Base-by-base conservation (phyloP, 257 asterid genomes). In the Gentiana straminea region DNA sequence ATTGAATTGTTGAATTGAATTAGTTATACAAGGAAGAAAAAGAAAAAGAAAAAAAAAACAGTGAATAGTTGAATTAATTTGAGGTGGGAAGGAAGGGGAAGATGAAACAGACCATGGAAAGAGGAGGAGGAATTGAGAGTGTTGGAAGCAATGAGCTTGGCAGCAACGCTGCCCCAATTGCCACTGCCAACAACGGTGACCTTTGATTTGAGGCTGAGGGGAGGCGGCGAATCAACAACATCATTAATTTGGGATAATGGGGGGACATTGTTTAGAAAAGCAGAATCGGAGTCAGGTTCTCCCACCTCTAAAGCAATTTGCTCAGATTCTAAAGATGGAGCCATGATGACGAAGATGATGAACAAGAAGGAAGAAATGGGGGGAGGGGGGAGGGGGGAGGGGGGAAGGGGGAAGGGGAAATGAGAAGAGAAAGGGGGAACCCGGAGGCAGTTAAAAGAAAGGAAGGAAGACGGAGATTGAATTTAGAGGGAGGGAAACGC, bases 81-180 rank as follows among this genome's bases (percentile, higher is more conserved):
- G 24, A 24, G 44, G 37, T 1, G 2, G 43, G 3, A 52, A 8
- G 1, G 3, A 49, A 50, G 0, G 24, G 24, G 24, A 24, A 56
- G 46, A 47, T 36, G 38, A 8, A 13, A 55, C 51, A 51, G 37
- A 88, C 95, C 95, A 63, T 88, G 94, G 60, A 88, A 84, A n/a
- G 84, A 70, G 53, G 49, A 10, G 24, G 46, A 41, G 15, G 75
- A 77, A 49, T 72, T 79, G 55, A 79, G 75, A 34, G 95, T 70
- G 69, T 84, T 84, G 69, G 86, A 80, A 8, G 94, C 96, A 70
- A 84, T 84, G 77, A 88, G 96, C 72, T 82, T 88, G 65, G 95
- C 75, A 11, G 96, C 94, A 43, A 88, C 96, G 75, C 95, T 84
- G 2, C 95, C 96, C 96, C 96, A 88, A 59, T 88, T 88, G 52